These are phyloP conservation scores for Nidularia pulvinata DNA, from an alignment of 768 basidiomycete genomes.

Conservation along the genomic window DNA sequence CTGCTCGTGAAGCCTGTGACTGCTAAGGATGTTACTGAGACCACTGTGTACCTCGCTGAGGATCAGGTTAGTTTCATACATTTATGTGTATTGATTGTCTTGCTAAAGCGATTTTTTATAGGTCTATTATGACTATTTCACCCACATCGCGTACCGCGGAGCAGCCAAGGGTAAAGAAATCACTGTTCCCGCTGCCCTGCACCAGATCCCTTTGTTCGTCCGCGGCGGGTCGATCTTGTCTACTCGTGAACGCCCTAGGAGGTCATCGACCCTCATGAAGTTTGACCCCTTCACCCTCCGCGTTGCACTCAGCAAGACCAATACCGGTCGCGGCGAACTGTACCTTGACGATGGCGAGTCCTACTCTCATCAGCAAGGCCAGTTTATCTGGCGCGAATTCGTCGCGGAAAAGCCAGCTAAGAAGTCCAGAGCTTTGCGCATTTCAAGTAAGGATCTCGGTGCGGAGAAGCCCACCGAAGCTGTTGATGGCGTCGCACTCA, in stretches of 20 bases:
- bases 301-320: constrained; percentile 67
- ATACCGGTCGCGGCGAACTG: constrained; percentile 75
- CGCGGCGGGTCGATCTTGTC: constrained; percentile 92
- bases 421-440: constrained; percentile 35
- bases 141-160: constrained; percentile 65
- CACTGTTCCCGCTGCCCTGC: constrained; percentile 77
- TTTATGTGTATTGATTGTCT: background rate
- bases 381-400: constrained; percentile 85
- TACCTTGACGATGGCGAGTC: constrained; percentile 96
- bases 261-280: constrained; percentile 87
- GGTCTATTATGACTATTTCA: constrained; percentile 97
- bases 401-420: constrained; percentile 46
- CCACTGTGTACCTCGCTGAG: constrained; percentile 84
- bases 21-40: constrained; percentile 63
- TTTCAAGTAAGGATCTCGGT: constrained; percentile 59
- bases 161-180: constrained; percentile 62
- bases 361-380: constrained; percentile 72
- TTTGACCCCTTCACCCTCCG: constrained; percentile 92
- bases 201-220: constrained; percentile 82
- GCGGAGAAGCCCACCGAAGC: constrained; percentile 38
- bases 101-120: constrained; percentile 18
- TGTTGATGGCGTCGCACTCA: constrained; percentile 49
- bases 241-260: constrained; percentile 84
- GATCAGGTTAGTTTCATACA: constrained; percentile 54
- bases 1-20: constrained; percentile 92